phyloP scores from a whole-genome alignment of 78 protist species.

The Dictyostelium brefeldianum region DNA sequence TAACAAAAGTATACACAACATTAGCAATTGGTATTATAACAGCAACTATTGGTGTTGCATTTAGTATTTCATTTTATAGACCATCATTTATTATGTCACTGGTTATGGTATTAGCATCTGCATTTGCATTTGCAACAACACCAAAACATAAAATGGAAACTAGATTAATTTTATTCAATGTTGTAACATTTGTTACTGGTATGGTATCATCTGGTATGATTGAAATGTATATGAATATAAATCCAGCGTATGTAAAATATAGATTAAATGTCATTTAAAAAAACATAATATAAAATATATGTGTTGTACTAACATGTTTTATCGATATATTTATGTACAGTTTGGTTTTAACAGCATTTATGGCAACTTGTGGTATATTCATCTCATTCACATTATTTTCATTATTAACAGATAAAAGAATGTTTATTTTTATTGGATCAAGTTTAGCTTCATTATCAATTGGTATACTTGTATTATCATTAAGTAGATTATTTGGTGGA shows the following conservation, averaged over 20 bases:
- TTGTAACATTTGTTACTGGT: slow-evolving; percentile 11
- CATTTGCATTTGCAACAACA: neutral
- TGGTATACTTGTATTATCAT: slow-evolving; percentile 16
- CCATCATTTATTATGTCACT: neutral
- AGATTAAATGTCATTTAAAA: too few species aligned
- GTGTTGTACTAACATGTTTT: neutral
- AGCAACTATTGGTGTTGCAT: slow-evolving; percentile 23
- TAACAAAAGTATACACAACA: slow-evolving; percentile 39
- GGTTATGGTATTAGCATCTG: neutral
- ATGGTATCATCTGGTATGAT: slow-evolving; percentile 18
- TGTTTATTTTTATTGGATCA: slow-evolving; percentile 23
- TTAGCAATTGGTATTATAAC: slow-evolving; percentile 16
- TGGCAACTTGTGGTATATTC: slow-evolving; percentile 51
- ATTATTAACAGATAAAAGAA: slow-evolving; percentile 42
- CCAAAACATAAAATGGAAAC: neutral
- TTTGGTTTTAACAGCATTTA: slow-evolving; percentile 28
- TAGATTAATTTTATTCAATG: neutral
- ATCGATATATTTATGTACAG: neutral
- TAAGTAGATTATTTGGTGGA: slow-evolving; percentile 1
- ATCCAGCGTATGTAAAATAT: slow-evolving; percentile 29
- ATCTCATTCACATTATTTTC: slow-evolving; percentile 36
- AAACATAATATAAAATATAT: neutral
- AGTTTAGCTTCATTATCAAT: slow-evolving; percentile 12
- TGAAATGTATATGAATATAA: neutral
- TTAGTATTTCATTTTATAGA: slow-evolving; percentile 4